phyloP scores from a whole-genome alignment of 345 rosid genomes.

The Melaleuca quinquenervia region DNA sequence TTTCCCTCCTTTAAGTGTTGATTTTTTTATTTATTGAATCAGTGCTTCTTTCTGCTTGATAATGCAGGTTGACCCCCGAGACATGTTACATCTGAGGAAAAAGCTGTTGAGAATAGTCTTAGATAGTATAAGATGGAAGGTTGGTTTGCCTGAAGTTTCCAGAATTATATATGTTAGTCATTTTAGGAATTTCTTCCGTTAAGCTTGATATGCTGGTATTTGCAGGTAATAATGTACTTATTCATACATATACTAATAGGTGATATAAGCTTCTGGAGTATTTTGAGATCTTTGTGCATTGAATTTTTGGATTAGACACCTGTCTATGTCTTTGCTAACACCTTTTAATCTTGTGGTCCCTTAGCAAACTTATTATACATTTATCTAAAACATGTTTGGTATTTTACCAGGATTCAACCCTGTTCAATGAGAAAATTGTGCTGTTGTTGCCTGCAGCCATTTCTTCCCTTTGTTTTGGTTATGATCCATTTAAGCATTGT shows the following conservation, averaged over 20 bases:
- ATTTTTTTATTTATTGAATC: neutral
- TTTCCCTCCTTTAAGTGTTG: neutral
- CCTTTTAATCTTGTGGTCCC: neutral
- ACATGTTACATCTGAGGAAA: conserved; percentile 65
- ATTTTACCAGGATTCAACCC: conserved; percentile 34
- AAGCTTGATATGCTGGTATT: neutral
- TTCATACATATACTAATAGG: neutral
- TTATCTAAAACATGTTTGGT: neutral
- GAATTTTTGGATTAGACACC: neutral
- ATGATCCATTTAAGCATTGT: conserved; percentile 27
- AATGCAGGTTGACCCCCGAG: conserved; percentile 69
- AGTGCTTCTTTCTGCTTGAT: neutral
- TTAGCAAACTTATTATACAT: neutral
- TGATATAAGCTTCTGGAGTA: neutral
- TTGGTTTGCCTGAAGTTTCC: conserved; percentile 13
- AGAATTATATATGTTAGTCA: neutral
- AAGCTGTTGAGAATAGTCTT: conserved; percentile 56
- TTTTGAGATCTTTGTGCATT: neutral
- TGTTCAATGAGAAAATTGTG: conserved; percentile 39
- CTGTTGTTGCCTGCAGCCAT: conserved; percentile 69
- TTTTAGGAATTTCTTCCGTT: neutral
- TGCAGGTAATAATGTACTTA: neutral
- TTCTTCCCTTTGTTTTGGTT: conserved; percentile 72
- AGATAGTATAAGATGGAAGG: conserved; percentile 55
- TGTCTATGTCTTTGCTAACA: neutral